Conservation (phyloP, 1,139 yeast species). For the Pichia sp. region DNA sequence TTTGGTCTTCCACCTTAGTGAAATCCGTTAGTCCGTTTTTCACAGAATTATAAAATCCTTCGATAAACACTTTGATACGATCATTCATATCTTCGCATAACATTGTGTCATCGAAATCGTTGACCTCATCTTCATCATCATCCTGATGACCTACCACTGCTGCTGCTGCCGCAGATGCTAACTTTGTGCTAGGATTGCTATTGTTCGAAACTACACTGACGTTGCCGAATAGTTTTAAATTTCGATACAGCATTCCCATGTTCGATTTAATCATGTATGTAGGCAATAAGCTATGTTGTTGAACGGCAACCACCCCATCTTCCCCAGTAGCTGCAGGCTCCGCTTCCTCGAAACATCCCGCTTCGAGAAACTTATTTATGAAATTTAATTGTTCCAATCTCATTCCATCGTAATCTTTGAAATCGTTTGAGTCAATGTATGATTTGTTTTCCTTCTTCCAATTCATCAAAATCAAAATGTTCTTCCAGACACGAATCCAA, state of each 20-base stretch:
- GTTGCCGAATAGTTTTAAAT: constrained; percentile 26
- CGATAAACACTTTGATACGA: constrained; percentile 52
- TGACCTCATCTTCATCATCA: constrained; percentile 7
- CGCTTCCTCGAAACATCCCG: constrained; percentile 18
- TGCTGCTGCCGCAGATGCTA: neutral
- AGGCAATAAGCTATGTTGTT: constrained; percentile 25
- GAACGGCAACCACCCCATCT: constrained; percentile 10
- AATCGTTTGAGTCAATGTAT: constrained; percentile 28
- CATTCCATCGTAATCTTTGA: constrained; percentile 22
- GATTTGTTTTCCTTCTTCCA: constrained; percentile 41
- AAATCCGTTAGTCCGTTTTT: constrained; percentile 48
- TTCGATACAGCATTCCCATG: constrained; percentile 22
- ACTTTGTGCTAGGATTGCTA: neutral
- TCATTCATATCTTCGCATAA: constrained; percentile 54
- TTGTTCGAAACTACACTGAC: constrained; percentile 11
- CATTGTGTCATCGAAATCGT: constrained; percentile 17
- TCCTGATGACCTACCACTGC: neutral
- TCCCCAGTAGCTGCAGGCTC: constrained; percentile 8
- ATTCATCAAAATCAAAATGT: constrained; percentile 54
- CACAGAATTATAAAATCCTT: constrained; percentile 50
- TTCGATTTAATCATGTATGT: constrained; percentile 25
- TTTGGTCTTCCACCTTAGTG: constrained; percentile 45
- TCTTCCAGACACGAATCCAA: constrained; percentile 32
- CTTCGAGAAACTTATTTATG: constrained; percentile 13
- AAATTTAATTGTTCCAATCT: constrained; percentile 20